Conservation (phyloP, 192 early-diverging fungal genomes). For the Coemansia sp. region DNA sequence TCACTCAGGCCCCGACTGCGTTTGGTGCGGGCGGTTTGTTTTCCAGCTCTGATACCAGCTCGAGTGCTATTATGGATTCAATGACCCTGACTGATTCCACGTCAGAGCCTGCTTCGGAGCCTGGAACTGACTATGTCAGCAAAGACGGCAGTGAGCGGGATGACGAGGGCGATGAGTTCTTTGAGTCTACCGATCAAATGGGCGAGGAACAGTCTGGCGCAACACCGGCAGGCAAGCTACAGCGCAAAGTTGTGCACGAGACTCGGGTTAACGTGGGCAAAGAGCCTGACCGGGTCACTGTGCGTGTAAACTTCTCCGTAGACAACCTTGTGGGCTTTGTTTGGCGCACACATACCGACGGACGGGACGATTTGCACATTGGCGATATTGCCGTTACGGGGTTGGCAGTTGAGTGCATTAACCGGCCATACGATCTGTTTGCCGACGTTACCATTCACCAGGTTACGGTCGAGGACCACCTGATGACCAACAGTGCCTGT, state of each 20-base stretch:
- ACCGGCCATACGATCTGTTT: constrained; percentile 61
- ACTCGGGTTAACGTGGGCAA: constrained; percentile 29
- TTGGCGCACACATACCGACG: constrained; percentile 46
- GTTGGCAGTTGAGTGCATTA: constrained; percentile 66
- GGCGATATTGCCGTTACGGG: constrained; percentile 59
- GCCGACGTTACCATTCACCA: constrained; percentile 74
- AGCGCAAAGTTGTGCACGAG: constrained; percentile 23
- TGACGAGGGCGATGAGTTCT: constrained; percentile 42
- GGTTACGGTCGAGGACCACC: constrained; percentile 72
- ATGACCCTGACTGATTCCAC: constrained; percentile 4
- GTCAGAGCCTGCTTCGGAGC: background rate
- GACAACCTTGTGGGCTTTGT: constrained; percentile 53
- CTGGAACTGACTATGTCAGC: background rate
- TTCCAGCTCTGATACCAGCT: background rate
- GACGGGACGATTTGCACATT: constrained; percentile 47
- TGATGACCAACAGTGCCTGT: constrained; percentile 9
- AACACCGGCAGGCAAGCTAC: constrained; percentile 14
- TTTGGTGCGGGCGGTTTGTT: constrained; percentile 46
- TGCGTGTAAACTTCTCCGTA: constrained; percentile 47
- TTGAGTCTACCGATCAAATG: constrained; percentile 34
- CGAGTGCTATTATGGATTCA: background rate
- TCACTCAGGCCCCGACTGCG: constrained; percentile 21
- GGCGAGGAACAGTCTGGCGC: constrained; percentile 13
- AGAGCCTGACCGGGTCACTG: constrained; percentile 42
- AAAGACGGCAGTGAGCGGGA: background rate